Base-by-base conservation (phyloP, 495 filamentous ascomycete species). In the Xylaria grammica region DNA sequence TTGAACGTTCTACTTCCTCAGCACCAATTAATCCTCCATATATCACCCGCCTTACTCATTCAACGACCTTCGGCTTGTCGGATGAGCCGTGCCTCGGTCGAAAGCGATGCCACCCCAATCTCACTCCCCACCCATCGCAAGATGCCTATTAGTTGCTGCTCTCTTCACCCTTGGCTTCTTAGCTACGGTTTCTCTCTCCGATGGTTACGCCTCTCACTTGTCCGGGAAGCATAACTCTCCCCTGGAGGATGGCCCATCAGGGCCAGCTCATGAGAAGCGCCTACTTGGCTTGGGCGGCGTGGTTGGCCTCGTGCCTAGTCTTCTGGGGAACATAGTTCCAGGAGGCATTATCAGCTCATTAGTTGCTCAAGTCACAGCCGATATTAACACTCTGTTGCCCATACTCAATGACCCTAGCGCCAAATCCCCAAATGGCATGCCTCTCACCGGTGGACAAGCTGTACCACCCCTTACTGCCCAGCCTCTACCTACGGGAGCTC, bases 1-100 rank as follows among this genome's bases (percentile, higher is more conserved):
- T 69, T 65, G 65, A 65, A 66, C 55, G 63, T 56, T 56, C 46
- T 52, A 9, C 20, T 50, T 63, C 51, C 27, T 58, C 45, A 50
- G 34, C 50, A 51, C 62, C 54, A 51, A 29, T 20, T 65, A 61
- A 51, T 20, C 15, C 52, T 42, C n/a, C 44, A 50, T 42, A 27
- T 46, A 44, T 17, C 42, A 32, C 45, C 29, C 29, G 13, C 15
- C 30, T 56, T 29, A 11, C 20, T 19, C 30, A 5, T 20, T 56
- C 22, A 17, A 17, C 17, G 29, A n/a, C 15, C 17, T 38, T 58
- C 36, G n/a, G 40, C n/a, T 50, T 50, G 44, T 17, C 61, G 32
- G 17, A 46, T 38, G n/a, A 26, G 17, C 24, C 17, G 22, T 8
- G 22, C 46, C 29, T n/a, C 29, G 32, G 6, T 32, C 15, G 36